Conservation (phyloP, 441 rosid species). For the Pelargonium fulgidum region DNA sequence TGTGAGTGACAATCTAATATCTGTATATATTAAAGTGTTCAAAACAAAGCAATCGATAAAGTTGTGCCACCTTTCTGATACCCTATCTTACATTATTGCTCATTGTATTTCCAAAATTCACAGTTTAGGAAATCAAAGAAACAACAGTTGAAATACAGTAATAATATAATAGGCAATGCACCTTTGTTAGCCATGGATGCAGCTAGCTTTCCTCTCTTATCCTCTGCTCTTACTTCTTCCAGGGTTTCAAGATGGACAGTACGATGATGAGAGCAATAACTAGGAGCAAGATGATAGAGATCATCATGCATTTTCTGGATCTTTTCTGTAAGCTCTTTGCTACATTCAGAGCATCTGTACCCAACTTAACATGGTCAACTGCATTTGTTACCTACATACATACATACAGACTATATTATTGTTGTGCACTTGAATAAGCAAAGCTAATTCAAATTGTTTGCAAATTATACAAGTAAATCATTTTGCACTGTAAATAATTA, state of each 20-base stretch:
- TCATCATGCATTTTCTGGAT: constrained; percentile 67
- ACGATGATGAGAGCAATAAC: constrained; percentile 47
- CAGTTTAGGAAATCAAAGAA: not conserved
- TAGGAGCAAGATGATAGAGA: constrained; percentile 43
- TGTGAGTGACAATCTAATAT: no score
- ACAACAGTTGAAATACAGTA: no score
- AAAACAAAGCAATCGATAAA: no score
- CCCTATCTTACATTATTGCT: not conserved
- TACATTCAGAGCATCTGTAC: constrained; percentile 42
- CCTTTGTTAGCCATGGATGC: no score
- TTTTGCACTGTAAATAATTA: no score
- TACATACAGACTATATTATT: no score
- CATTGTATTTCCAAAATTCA: not conserved
- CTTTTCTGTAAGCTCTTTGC: constrained; percentile 52
- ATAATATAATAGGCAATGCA: no score
- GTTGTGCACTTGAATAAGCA: no score
- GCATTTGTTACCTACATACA: constrained; percentile 43
- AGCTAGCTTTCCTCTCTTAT: no score
- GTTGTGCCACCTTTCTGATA: not conserved
- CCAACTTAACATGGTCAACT: constrained; percentile 47
- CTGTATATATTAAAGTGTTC: no score
- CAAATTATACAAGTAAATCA: no score
- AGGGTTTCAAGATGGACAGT: constrained; percentile 47
- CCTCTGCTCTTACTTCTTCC: constrained; percentile 34
- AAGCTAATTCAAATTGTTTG: no score